Conservation (phyloP, 2,329 filamentous ascomycete species). For the Pyrenochaeta sp. region DNA sequence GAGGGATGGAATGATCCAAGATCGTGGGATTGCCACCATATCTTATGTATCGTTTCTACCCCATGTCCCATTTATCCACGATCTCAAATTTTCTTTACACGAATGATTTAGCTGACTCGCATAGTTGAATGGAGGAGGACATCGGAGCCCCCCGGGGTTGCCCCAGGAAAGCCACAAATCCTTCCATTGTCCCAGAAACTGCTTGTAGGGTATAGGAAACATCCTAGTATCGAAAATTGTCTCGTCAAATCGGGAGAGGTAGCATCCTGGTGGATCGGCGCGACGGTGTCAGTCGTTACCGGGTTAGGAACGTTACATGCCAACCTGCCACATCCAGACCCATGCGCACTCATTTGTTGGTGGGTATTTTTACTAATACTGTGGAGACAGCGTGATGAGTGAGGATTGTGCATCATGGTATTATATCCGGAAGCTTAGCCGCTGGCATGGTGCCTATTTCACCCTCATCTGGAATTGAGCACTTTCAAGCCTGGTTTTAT, state of each 20-base stretch:
- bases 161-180: slow-evolving; percentile 10
- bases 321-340: not conserved
- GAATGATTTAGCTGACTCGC: slow-evolving; percentile 9
- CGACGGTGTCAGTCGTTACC: slow-evolving; percentile 11
- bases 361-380: slow-evolving; percentile 20
- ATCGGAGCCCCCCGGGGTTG: slow-evolving; percentile 16
- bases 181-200: slow-evolving; percentile 1
- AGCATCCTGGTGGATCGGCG: slow-evolving; percentile 6
- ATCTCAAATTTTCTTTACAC: not conserved
- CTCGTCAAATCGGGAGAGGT: slow-evolving; percentile 7
- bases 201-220: slow-evolving; percentile 10
- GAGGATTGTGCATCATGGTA: not conserved
- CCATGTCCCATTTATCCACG: not conserved
- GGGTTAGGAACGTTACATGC: slow-evolving; percentile 4
- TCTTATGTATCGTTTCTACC: not conserved
- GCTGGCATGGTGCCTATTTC: not conserved
- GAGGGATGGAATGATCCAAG: not conserved
- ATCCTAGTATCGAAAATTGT: slow-evolving; percentile 1
- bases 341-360: slow-evolving; percentile 13
- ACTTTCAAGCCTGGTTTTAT: not conserved
- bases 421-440: not conserved
- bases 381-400: slow-evolving; percentile 15
- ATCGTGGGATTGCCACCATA: not conserved
- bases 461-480: not conserved
- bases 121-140: slow-evolving; percentile 6